Base-by-base conservation (phyloP, 2,329 filamentous ascomycete genomes). In the Arthrobotrys sphaeroides region DNA sequence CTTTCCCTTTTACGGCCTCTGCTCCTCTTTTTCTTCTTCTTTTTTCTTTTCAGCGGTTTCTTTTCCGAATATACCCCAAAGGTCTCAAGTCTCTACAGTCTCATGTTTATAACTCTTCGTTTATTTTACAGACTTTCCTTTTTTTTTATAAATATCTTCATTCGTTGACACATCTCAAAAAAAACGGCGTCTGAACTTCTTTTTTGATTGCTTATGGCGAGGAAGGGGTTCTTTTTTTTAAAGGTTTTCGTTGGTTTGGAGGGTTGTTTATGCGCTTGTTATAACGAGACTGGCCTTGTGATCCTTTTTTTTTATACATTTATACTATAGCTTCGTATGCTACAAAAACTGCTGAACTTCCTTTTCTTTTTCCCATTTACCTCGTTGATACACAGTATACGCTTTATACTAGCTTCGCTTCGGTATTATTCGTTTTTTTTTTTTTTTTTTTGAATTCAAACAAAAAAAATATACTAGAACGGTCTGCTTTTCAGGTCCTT, bases 11-110 rank as follows among this genome's bases (percentile, higher is more conserved):
- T 38, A 33, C 40, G 45, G 24, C 22, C 31, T 67, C 53, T 55
- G 42, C 33, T 43, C 16, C 13, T 33, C 24, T 9, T 20, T 20
- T 28, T 40, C 31, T 53, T 43, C 16, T 16, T 33, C 24, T 9
- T 20, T 20, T 28, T 40, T 40, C 36, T 43, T 55, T 24, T 28
- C 45, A 62, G 33, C 55, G 12, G 43, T 70, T 62, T 55, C 60
- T 62, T 42, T 55, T 67, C 47, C 51, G n/a, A 66, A 66, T 55
- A 66, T 66, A 66, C 42, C 61, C 61, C 61, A 43, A 43, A 55
- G 51, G 51, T 61, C 42, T 47, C 57, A 47, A 31, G 38, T 47
- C 16, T 61, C 36, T 61, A 47, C 42, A 43, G 38, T 47, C 57
- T 61, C 42, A 43, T 33, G 36, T 45, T 43, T 47, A 43, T 45